Base-by-base conservation (phyloP, 2,329 filamentous ascomycete species). In the Biscogniauxia marginata region DNA sequence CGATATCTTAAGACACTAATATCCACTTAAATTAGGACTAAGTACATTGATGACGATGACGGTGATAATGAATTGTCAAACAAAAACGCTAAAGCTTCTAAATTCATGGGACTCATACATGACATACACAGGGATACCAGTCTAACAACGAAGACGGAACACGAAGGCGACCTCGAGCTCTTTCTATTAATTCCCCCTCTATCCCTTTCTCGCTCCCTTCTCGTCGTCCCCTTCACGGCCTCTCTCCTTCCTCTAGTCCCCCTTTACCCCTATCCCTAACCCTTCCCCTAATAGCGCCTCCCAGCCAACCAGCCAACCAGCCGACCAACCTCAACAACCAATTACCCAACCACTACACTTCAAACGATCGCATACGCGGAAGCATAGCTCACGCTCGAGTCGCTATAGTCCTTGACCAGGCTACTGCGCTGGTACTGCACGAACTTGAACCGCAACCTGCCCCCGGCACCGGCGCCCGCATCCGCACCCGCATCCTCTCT, bases 361-460 rank as follows among this genome's bases (percentile, higher is more conserved):
- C 60, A 92, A 30, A 92, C 69, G 16, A 93, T 79, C 7, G 93
- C 91, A 79, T 95, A 96, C 3, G 92, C 95, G 70, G 93, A 93
- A 3, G 90, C 92, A 73, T 99, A 99, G 75, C 93, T 97, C 51
- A 99, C 95, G 65, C 93, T 97, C 63, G 87, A 95, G 61, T 96
- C 91, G 16, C 70, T 73, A 1, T 87, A 78, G 24, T 79, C 79
- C 62, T 83, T 79, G 3, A 89, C 89, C 71, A 96, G 76, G 57
- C 85, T 87, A 74, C 93, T 99, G 57, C 93, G 84, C 70, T 96
- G 87, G 72, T 99, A 99, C 67, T 89, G 81, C 54, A 96, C 81
- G 67, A 98, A 91, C 65, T 82, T 85, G 73, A 98, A 96, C 52
- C 71, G 79, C 3, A 84, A 74, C 63, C 76, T 80, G 4, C 67